Conservation (phyloP, 352 stramenopile genomes). For the Phytopythium oedochilum region DNA sequence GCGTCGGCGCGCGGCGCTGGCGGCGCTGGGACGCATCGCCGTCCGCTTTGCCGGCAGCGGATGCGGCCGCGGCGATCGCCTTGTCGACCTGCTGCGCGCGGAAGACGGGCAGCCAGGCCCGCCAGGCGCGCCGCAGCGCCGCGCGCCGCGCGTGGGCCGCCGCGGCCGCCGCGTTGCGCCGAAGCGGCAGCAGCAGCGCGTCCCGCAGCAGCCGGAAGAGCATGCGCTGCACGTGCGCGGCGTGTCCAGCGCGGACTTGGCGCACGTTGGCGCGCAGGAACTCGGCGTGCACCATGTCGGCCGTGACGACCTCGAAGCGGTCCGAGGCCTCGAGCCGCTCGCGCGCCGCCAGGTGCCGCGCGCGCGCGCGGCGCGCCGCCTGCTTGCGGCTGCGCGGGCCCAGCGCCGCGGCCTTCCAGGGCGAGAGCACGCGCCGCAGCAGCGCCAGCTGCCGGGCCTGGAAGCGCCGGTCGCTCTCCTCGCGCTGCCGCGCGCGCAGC, state of each 20-base stretch:
- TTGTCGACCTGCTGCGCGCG: constrained; percentile 54
- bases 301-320: constrained; percentile 64
- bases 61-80: constrained; percentile 10
- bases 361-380: constrained; percentile 32
- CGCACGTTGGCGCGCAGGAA: constrained; percentile 79
- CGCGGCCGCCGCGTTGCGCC: constrained; percentile 28
- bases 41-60: not conserved
- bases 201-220: constrained; percentile 45
- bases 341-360: constrained; percentile 37
- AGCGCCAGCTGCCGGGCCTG: constrained; percentile 34
- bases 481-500: constrained; percentile 34
- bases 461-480: constrained; percentile 56
- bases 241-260: constrained; percentile 27
- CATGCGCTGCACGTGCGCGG: constrained; percentile 32
- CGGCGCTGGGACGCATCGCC: not conserved
- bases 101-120: constrained; percentile 45
- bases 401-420: constrained; percentile 52
- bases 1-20: constrained; percentile 28
- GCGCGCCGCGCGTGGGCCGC: constrained; percentile 29
- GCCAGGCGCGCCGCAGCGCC: constrained; percentile 19
- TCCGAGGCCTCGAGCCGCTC: constrained; percentile 53
- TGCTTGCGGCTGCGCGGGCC: constrained; percentile 57
- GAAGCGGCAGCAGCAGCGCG: constrained; percentile 37
- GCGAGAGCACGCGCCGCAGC: constrained; percentile 26
- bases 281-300: constrained; percentile 77